A percentile compares a stretch with the other conserved stretches of the same genome.
These are phyloP conservation scores for Ogataea pignaliae DNA, from an alignment of 805 yeast species.

Conservation along the genomic window DNA sequence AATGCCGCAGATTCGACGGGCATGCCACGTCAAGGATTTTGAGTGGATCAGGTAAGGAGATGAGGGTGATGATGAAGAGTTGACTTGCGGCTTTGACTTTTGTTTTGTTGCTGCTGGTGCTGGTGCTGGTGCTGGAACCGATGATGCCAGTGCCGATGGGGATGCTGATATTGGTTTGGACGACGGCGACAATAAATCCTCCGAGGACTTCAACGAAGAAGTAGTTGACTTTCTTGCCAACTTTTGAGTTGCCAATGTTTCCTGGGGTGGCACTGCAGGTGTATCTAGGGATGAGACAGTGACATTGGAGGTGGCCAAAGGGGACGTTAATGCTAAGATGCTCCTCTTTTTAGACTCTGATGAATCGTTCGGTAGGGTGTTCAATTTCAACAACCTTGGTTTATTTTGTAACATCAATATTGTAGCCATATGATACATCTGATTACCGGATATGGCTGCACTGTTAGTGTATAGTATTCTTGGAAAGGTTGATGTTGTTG, in stretches of 20 bases:
- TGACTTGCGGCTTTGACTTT: too few relatives aligned
- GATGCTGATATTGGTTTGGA: background rate
- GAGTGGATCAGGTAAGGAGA: conserved; percentile 3
- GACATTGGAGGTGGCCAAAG: background rate
- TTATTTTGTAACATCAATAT: conserved; percentile 36
- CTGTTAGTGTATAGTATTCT: conserved; percentile 34
- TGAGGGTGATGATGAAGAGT: background rate
- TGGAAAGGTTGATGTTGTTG: conserved; percentile 25
- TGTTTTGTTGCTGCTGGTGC: background rate
- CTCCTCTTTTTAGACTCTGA: conserved; percentile 1
- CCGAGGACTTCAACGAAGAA: background rate
- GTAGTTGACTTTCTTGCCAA: background rate
- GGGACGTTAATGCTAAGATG: conserved; percentile 2
- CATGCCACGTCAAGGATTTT: conserved; percentile 31
- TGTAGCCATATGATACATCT: conserved; percentile 36
- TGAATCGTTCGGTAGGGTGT: conserved; percentile 1
- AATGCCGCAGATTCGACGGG: conserved; percentile 34
- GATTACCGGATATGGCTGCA: conserved; percentile 38
- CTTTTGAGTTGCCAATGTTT: background rate
- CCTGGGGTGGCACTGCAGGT: background rate
- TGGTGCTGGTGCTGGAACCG: background rate
- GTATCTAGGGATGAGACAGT: too few relatives aligned
- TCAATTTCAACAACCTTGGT: conserved; percentile 25
- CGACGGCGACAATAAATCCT: too few relatives aligned
- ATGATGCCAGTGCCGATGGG: background rate